These are phyloP conservation scores for Akebia trifoliata DNA, from an alignment of 164 flowering plant species.

Conservation along the genomic window DNA sequence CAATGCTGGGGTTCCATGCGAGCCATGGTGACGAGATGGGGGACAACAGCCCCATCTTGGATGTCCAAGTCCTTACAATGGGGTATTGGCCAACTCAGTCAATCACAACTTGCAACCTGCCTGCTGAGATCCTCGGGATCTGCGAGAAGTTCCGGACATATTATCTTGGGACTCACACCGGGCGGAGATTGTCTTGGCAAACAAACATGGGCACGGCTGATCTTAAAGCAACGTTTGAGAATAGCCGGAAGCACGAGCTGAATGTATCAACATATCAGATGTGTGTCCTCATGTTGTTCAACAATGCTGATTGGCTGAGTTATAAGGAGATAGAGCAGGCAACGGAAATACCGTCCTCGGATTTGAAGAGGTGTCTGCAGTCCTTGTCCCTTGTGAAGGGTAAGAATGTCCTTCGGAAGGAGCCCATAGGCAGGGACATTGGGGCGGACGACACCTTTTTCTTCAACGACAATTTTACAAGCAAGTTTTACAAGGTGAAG, in stretches of 20 bases:
- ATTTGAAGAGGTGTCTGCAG: constrained; percentile 56
- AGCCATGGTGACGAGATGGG: constrained; percentile 47
- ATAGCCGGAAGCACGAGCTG: constrained; percentile 87
- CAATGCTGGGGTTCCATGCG: constrained; percentile 54
- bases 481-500: constrained; percentile 85
- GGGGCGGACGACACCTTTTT: constrained; percentile 77
- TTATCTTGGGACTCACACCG: constrained; percentile 58
- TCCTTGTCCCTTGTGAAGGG: constrained; percentile 68
- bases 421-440: constrained; percentile 93
- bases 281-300: constrained; percentile 64
- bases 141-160: constrained; percentile 52
- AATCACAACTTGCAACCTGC: constrained; percentile 66
- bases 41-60: constrained; percentile 63
- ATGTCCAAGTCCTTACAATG: constrained; percentile 59
- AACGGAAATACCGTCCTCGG: constrained; percentile 52
- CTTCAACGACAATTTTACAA: constrained; percentile 78
- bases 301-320: constrained; percentile 36
- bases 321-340: constrained; percentile 60
- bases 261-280: constrained; percentile 84
- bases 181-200: constrained; percentile 57
- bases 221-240: constrained; percentile 52
- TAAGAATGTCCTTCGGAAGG: constrained; percentile 76
- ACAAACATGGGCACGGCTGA: constrained; percentile 61
- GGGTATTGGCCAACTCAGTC: constrained; percentile 71
- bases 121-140: constrained; percentile 41